Evolutionary conservation across 2,329 filamentous ascomycete species (phyloP).

Genomic region (Macrophomina phaseolina): DNA sequence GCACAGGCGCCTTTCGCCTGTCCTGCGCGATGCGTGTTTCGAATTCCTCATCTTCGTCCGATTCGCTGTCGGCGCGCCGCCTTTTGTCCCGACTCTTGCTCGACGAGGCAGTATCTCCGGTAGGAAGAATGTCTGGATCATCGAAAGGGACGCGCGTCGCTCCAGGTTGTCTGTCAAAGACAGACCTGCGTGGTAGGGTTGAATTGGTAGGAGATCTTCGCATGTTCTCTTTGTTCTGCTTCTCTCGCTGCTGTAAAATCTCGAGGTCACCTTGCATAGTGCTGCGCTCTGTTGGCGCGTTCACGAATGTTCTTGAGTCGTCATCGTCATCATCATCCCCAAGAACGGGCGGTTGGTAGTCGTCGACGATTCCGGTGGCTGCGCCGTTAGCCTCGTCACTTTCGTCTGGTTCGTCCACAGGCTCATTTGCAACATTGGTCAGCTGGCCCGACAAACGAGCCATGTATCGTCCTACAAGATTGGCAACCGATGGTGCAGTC

Average conservation of each 20-base stretch:
- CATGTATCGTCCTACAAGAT: constrained; percentile 31
- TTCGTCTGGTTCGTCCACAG: background rate
- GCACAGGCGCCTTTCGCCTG: constrained; percentile 38
- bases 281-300: constrained; percentile 20
- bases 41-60: constrained; percentile 50
- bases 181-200: constrained; percentile 30
- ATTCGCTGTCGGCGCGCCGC: constrained; percentile 30
- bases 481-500: background rate
- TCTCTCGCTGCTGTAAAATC: constrained; percentile 29
- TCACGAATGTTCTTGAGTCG: constrained; percentile 23
- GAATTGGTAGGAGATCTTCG: background rate
- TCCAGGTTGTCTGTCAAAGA: constrained; percentile 49
- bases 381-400: background rate
- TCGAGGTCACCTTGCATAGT: constrained; percentile 28
- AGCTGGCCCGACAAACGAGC: constrained; percentile 27
- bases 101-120: constrained; percentile 31
- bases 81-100: constrained; percentile 9
- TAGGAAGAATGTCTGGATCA: constrained; percentile 34
- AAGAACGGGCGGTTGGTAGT: constrained; percentile 31
- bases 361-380: background rate
- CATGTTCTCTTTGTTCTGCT: constrained; percentile 28
- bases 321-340: constrained; percentile 33
- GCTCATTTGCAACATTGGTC: background rate
- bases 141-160: constrained; percentile 46
- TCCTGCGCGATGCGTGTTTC: constrained; percentile 42